A percentile compares a stretch with the other conserved stretches of the same genome.
phyloP scores from a whole-genome alignment of 306 rosid species.

The Senna tora region DNA sequence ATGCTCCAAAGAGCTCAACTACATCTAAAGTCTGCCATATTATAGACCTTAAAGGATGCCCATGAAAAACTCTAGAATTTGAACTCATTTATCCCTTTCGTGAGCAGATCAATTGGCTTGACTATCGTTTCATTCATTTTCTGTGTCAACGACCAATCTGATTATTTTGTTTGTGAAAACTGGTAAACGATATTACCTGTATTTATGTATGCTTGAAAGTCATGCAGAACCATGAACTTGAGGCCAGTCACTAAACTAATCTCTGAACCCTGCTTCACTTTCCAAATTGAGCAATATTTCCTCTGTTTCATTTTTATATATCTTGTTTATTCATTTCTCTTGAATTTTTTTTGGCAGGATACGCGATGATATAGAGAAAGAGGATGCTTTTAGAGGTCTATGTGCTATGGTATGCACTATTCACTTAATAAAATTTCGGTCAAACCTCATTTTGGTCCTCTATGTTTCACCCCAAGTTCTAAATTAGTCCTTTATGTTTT shows the following conservation, averaged over 20 bases:
- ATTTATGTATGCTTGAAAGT: slow-evolving; percentile 14
- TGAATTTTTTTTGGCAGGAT: slow-evolving; percentile 64
- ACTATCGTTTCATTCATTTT: background rate
- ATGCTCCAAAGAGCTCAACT: background rate
- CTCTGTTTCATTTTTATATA: slow-evolving; percentile 11
- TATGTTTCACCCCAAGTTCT: too few relatives aligned
- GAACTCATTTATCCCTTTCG: background rate
- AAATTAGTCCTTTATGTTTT: too few relatives aligned
- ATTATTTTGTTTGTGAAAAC: slow-evolving; percentile 18
- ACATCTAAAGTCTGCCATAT: too few relatives aligned
- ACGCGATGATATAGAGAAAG: slow-evolving; percentile 95
- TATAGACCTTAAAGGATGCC: background rate
- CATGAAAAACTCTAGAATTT: background rate
- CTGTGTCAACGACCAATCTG: background rate
- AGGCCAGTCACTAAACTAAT: background rate
- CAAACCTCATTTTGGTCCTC: too few relatives aligned
- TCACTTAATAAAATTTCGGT: slow-evolving; percentile 9
- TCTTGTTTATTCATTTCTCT: slow-evolving; percentile 35
- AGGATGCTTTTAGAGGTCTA: slow-evolving; percentile 97
- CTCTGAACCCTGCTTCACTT: slow-evolving; percentile 19
- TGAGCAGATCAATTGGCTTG: background rate
- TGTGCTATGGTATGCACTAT: slow-evolving; percentile 82
- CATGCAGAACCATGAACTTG: slow-evolving; percentile 12
- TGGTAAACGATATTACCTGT: slow-evolving; percentile 2
- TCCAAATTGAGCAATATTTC: slow-evolving; percentile 11